phyloP scores from a whole-genome alignment of 176 grass and related monocot species.

The Areca catechu region DNA sequence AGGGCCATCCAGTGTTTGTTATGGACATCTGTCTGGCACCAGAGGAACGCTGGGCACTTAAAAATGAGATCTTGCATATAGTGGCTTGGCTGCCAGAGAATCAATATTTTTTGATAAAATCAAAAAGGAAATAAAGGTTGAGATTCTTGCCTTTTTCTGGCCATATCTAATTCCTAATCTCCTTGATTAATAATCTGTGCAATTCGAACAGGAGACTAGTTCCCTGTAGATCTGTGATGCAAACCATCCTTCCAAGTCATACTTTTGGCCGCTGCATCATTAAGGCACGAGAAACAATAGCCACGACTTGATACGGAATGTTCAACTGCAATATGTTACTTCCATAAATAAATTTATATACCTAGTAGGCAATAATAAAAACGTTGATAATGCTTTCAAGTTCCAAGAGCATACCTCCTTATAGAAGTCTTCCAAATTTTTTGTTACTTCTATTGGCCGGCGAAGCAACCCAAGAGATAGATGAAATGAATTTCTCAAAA shows the following conservation, averaged over 20 bases:
- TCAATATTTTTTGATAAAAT: too few species aligned
- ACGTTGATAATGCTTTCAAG: too few species aligned
- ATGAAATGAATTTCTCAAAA: too few species aligned
- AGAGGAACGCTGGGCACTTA: too few species aligned
- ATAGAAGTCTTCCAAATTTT: slow-evolving; percentile 88
- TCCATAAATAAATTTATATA: slow-evolving; percentile 7
- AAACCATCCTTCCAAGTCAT: slow-evolving; percentile 95
- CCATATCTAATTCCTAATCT: slow-evolving; percentile 78
- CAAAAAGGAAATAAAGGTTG: neutral
- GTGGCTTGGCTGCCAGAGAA: too few species aligned
- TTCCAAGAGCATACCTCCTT: slow-evolving; percentile 25
- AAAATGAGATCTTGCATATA: too few species aligned
- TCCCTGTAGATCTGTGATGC: slow-evolving; percentile 85
- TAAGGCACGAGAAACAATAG: slow-evolving; percentile 88
- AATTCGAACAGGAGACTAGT: slow-evolving; percentile 90
- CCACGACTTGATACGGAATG: slow-evolving; percentile 79
- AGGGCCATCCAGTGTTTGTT: too few species aligned
- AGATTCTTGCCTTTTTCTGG: slow-evolving; percentile 70
- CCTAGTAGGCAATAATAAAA: neutral
- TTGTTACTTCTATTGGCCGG: slow-evolving; percentile 78
- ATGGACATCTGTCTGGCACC: too few species aligned
- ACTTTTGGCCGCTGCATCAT: slow-evolving; percentile 96
- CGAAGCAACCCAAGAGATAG: too few species aligned
- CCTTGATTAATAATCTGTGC: slow-evolving; percentile 87
- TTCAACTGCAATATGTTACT: slow-evolving; percentile 43